phyloP scores from a whole-genome alignment of 257 asterid genomes.

The Ehretia macrophylla region DNA sequence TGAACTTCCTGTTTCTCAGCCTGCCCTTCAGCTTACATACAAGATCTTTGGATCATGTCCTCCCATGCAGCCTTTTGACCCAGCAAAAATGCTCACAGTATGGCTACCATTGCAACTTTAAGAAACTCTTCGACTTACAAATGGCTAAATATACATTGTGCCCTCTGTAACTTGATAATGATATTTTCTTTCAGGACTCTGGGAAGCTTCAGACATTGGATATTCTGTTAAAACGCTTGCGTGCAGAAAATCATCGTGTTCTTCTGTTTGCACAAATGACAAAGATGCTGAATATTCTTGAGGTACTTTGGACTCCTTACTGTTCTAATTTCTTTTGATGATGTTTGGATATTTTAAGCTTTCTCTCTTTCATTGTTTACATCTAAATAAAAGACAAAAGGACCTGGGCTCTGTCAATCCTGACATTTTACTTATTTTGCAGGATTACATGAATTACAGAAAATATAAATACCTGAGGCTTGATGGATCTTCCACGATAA shows the following conservation, averaged over 20 bases:
- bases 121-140: background rate
- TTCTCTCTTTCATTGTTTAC: background rate
- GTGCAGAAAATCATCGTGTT: slow-evolving; percentile 82
- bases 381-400: background rate
- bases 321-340: slow-evolving; percentile 3
- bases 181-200: slow-evolving; percentile 65
- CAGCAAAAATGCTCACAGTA: slow-evolving; percentile 97
- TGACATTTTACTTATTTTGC: slow-evolving; percentile 29
- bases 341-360: background rate
- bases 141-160: slow-evolving; percentile 9
- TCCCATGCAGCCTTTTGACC: slow-evolving; percentile 98
- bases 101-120: background rate
- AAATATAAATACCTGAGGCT: slow-evolving; percentile 86
- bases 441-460: slow-evolving; percentile 96
- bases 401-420: background rate
- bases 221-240: slow-evolving; percentile 79
- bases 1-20: slow-evolving; percentile 69
- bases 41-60: slow-evolving; percentile 94
- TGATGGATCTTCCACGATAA: slow-evolving; percentile 91
- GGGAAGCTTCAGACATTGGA: slow-evolving; percentile 98
- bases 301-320: slow-evolving; percentile 44
- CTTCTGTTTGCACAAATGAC: slow-evolving; percentile 99
- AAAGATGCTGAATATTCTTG: slow-evolving; percentile 88
- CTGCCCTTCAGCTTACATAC: slow-evolving; percentile 90
- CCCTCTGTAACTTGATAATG: slow-evolving; percentile 9